A percentile compares a stretch with the other conserved stretches of the same genome.
Evolutionary conservation across 2,329 filamentous ascomycete genomes (phyloP).

Genomic region (Penicillium occitanis): DNA sequence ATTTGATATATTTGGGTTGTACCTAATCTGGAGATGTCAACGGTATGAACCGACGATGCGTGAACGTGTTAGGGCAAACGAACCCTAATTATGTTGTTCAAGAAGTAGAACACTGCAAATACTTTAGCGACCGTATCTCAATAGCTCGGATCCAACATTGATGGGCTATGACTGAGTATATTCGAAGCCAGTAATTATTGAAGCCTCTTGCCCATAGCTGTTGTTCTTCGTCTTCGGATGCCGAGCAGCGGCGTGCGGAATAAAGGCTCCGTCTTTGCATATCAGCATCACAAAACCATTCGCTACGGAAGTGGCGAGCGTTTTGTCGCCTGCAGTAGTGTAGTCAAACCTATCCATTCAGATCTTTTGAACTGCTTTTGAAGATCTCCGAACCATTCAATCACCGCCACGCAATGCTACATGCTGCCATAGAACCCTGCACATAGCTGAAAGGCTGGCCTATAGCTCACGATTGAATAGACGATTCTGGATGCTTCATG

Average conservation of each 20-base stretch:
- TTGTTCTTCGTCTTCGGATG: not conserved
- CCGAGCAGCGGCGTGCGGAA: conserved; percentile 5
- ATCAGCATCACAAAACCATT: not conserved
- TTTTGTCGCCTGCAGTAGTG: not conserved
- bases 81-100: not conserved
- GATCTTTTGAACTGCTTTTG: not conserved
- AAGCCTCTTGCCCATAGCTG: not conserved
- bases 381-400: not conserved
- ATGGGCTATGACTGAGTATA: not conserved
- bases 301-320: not conserved
- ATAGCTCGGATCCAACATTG: not conserved
- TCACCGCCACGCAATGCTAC: not conserved
- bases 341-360: not conserved
- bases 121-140: no score
- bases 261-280: not conserved
- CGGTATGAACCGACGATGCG: no score
- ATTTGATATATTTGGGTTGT: no score
- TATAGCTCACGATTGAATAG: not conserved
- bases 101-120: no score
- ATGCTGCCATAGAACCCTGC: not conserved
- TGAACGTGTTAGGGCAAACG: not conserved
- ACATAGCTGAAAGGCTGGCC: not conserved
- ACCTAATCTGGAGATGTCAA: no score
- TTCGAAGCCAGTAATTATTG: not conserved
- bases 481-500: not conserved